Base-by-base conservation (phyloP, 805 yeast species). In the Starmerella bacillaris region DNA sequence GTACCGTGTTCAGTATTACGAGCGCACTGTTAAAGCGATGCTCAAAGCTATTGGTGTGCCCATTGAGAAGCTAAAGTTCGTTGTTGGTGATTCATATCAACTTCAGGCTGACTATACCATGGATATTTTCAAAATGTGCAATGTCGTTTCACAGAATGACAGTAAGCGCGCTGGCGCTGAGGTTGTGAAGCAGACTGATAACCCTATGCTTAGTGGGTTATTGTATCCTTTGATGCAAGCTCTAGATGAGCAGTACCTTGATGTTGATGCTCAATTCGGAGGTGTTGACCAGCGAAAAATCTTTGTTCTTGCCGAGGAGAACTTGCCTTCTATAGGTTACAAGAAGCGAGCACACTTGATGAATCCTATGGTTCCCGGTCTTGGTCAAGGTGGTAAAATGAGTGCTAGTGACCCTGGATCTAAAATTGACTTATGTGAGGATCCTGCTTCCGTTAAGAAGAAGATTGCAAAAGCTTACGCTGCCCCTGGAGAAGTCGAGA, bases 121-220 rank as follows among this genome's bases (percentile, higher is more conserved):
- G 73, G 99, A 89, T 52, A 59, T 89, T 28, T 89, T 84, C 70
- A 74, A 72, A 57, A 57, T 89, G 52, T 68, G 92, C 31, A 89
- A 86, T 56, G 56, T 63, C 31, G 94, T 82, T 20, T 74, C 93
- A 18, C 94, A 80, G 60, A 84, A 86, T 55, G 96, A 84, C 55
- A 94, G 96, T 40, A 80, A 80, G 63, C 74, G 98, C 58, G 99
- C 99, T 2, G 99, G 99, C 56, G 96, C 99, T 8, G 99, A 89
- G 59, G 99, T 89, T 37, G 99, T 89, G 43, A 89, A 89, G 56
- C 98, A 89, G 63, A 95, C 84, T 31, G 73, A 80, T 24, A 84
- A 84, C 58, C 98, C 99, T 27, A 68, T 83, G 46, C 68, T 89
- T 40, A 72, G 86, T 27, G 98, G 98, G 6, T 70, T 89, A 56